Percentiles rank a stretch among this genome's conserved stretches.
Evolutionary conservation across 2,329 filamentous ascomycete genomes (phyloP).

Genomic region (Fusarium sp.): DNA sequence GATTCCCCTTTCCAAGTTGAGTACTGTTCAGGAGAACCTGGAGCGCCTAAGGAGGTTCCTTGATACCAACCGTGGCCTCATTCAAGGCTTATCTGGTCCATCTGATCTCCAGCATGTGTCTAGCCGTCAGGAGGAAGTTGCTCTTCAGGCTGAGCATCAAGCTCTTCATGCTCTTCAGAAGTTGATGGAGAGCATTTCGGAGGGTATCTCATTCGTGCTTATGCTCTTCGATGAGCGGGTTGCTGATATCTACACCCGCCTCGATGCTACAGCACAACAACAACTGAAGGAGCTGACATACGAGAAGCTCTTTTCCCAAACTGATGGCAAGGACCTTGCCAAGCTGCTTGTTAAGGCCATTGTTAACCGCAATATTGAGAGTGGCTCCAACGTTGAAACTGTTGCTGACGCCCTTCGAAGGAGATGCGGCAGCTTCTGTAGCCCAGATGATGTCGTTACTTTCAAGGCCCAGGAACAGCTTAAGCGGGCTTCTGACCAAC

Average conservation of each 20-base stretch:
- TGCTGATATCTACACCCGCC: conserved; percentile 82
- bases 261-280: conserved; percentile 77
- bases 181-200: conserved; percentile 89
- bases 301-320: conserved; percentile 85
- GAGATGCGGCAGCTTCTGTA: conserved; percentile 96
- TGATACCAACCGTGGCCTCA: conserved; percentile 86
- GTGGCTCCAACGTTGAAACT: conserved; percentile 96
- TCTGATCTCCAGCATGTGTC: conserved; percentile 82
- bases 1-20: conserved; percentile 75
- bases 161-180: conserved; percentile 87
- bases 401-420: conserved; percentile 94
- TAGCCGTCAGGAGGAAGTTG: conserved; percentile 90
- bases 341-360: conserved; percentile 97
- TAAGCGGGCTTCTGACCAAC: conserved; percentile 86
- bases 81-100: conserved; percentile 92
- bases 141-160: conserved; percentile 93
- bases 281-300: conserved; percentile 84
- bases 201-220: conserved; percentile 95
- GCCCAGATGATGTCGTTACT: conserved; percentile 94
- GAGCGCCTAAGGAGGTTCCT: conserved; percentile 85
- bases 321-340: conserved; percentile 85
- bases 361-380: conserved; percentile 97
- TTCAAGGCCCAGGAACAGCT: conserved; percentile 98
- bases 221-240: conserved; percentile 95
- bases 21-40: conserved; percentile 82